Conservation (phyloP, 352 stramenopile species). For the Phytophthora gonapodyides region DNA sequence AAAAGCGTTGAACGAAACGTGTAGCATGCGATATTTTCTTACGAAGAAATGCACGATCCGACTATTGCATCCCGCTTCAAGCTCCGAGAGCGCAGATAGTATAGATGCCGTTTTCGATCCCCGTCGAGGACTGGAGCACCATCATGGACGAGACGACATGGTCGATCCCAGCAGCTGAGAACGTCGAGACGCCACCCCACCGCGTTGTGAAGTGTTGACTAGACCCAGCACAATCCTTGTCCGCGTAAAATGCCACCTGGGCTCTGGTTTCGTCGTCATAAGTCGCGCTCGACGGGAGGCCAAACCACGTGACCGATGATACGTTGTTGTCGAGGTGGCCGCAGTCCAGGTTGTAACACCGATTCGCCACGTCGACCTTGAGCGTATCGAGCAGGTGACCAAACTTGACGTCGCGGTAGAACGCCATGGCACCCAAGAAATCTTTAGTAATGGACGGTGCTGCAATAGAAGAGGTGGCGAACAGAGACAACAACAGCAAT, state of each 20-base stretch:
- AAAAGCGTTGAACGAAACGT: no score
- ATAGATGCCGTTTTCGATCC: not conserved
- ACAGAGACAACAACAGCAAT: not conserved
- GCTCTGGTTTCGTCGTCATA: not conserved
- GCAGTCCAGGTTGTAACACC: not conserved
- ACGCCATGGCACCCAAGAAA: not conserved
- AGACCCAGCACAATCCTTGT: not conserved
- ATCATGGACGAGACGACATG: slow-evolving; percentile 11
- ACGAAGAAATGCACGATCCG: no score
- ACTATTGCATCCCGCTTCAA: no score
- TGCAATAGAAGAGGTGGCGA: not conserved
- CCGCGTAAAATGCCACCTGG: not conserved
- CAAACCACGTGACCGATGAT: not conserved
- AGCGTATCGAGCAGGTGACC: not conserved
- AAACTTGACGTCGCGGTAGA: not conserved
- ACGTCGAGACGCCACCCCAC: not conserved
- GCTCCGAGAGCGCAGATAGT: not conserved
- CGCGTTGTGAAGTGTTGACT: slow-evolving; percentile 6
- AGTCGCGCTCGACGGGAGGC: not conserved
- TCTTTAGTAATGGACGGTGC: not conserved
- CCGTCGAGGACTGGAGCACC: slow-evolving; percentile 6
- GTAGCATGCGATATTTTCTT: no score
- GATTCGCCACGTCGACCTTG: not conserved
- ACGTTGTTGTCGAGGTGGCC: slow-evolving; percentile 5
- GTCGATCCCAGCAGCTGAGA: slow-evolving; percentile 1